Base-by-base conservation (phyloP, 345 rosid species). In the Murraya paniculata region DNA sequence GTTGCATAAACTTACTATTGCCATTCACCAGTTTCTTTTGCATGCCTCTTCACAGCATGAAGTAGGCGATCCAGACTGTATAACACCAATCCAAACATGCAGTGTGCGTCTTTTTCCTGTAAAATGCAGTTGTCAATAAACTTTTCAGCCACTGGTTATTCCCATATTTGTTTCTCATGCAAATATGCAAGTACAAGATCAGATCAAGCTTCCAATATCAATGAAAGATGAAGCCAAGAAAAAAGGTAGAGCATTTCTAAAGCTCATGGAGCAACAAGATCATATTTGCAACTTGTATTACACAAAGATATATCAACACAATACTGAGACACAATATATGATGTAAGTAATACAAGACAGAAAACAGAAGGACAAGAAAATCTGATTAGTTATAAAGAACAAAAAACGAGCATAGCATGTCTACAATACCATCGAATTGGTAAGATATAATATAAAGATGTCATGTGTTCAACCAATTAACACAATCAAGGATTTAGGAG, bases 11-110 rank as follows among this genome's bases (percentile, higher is more conserved):
- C 97, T 77, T 66, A 95, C 98, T 87, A 86, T 56, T 88, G 87
- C 97, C 98, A 95, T 88, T 93, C 99, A 24, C 91, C 97, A 31
- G 94, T 91, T 75, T 85, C 86, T 81, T 82, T 83, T 72, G 98
- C 99, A 77, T 93, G 94, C 57, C 87, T 74, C 87, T 91, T 88
- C 41, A 89, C 92, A 39, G 96, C 94, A 77, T 79, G 87, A 72
- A 85, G 88, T 38, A 93, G 79, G 76, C 97, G 85, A 76, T 91
- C 93, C 66, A 95, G 89, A 86, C 82, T 85, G 81, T 91, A 93
- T 28, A 93, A 80, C 80, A 91, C 81, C 87, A 95, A 79, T 24
- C 99, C 99, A 72, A 84, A 92, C 88, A 86, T 89, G 84, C 89
- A 85, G 64, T 81, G 91, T 7, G 98, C 92, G 48, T 95, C 98